These are phyloP conservation scores for Penicillium sp. DNA, from an alignment of 2,329 filamentous ascomycete species.

Conservation along the genomic window DNA sequence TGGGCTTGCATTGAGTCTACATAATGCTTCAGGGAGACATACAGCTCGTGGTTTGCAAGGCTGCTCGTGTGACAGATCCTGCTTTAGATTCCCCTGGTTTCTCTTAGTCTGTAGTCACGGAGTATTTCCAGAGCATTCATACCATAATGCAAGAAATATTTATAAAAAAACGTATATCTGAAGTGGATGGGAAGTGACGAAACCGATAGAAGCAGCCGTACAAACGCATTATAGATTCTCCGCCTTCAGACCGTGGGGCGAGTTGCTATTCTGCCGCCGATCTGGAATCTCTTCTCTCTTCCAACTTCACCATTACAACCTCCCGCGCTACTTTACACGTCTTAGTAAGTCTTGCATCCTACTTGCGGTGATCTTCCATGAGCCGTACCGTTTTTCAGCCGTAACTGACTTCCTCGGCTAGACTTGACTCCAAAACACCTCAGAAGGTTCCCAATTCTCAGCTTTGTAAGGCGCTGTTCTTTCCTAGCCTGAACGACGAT, in stretches of 20 bases:
- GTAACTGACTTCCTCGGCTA: not conserved
- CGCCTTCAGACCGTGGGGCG: conserved; percentile 26
- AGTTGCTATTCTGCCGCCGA: conserved; percentile 31
- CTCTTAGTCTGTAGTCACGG: conserved; percentile 7
- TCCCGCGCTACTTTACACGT: not conserved
- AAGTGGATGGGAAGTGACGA: conserved; percentile 8
- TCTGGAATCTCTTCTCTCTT: conserved; percentile 26
- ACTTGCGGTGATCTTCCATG: not conserved
- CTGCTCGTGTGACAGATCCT: conserved; percentile 72
- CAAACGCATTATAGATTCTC: conserved; percentile 42
- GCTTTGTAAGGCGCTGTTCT: conserved; percentile 1
- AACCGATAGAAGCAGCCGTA: conserved; percentile 14
- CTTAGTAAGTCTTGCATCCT: conserved; percentile 4
- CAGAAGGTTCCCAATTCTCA: not conserved
- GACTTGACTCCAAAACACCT: not conserved
- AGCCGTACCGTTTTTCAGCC: not conserved
- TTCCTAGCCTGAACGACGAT: not conserved
- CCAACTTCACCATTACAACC: conserved; percentile 12
- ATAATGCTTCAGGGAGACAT: conserved; percentile 39
- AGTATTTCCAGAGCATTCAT: not conserved
- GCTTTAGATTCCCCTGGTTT: conserved; percentile 53
- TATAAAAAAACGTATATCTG: not conserved
- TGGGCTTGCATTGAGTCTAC: not conserved
- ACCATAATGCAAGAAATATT: conserved; percentile 12
- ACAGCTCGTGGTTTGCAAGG: conserved; percentile 85